Percentiles rank a stretch among this genome's conserved stretches.
Evolutionary conservation across 2,329 filamentous ascomycete species (phyloP).

Genomic region (Tolypocladium endophyticum): DNA sequence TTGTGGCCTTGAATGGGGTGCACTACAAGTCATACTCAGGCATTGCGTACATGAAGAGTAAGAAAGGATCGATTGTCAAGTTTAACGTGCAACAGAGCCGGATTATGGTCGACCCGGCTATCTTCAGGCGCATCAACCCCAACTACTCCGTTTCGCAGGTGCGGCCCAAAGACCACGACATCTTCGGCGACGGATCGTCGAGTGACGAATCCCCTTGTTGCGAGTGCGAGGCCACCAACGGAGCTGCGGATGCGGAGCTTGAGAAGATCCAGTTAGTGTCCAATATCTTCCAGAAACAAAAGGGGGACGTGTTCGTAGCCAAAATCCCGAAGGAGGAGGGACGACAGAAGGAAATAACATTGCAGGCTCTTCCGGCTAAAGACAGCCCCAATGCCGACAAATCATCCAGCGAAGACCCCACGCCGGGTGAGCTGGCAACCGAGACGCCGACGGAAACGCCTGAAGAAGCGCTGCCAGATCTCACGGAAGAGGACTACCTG

Average conservation of each 20-base stretch:
- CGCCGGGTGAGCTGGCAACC: slow-evolving; percentile 1
- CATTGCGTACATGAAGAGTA: slow-evolving; percentile 76
- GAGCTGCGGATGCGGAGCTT: slow-evolving; percentile 28
- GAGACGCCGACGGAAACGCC: slow-evolving; percentile 7
- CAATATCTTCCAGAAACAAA: slow-evolving; percentile 38
- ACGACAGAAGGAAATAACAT: slow-evolving; percentile 30
- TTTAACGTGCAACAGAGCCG: slow-evolving; percentile 80
- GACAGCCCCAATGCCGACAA: slow-evolving; percentile 2
- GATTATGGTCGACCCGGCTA: slow-evolving; percentile 77
- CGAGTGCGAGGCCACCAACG: slow-evolving; percentile 29
- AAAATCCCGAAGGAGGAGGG: slow-evolving; percentile 17
- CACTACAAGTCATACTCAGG: slow-evolving; percentile 77
- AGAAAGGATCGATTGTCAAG: slow-evolving; percentile 52
- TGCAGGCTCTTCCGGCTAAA: slow-evolving; percentile 39
- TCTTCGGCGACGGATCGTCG: slow-evolving; percentile 37
- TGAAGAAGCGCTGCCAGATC: slow-evolving; percentile 6
- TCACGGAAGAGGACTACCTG: slow-evolving; percentile 62
- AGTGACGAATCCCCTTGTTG: slow-evolving; percentile 25
- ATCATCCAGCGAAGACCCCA: neutral
- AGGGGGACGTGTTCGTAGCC: slow-evolving; percentile 24
- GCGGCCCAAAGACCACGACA: slow-evolving; percentile 58
- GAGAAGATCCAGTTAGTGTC: slow-evolving; percentile 34
- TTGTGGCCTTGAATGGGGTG: slow-evolving; percentile 69
- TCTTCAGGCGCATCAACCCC: slow-evolving; percentile 74
- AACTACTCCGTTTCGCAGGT: slow-evolving; percentile 74